Percentiles rank a stretch among this genome's conserved stretches.
phyloP scores from a whole-genome alignment of 768 basidiomycete species.

The Infundibulicybe gibba region DNA sequence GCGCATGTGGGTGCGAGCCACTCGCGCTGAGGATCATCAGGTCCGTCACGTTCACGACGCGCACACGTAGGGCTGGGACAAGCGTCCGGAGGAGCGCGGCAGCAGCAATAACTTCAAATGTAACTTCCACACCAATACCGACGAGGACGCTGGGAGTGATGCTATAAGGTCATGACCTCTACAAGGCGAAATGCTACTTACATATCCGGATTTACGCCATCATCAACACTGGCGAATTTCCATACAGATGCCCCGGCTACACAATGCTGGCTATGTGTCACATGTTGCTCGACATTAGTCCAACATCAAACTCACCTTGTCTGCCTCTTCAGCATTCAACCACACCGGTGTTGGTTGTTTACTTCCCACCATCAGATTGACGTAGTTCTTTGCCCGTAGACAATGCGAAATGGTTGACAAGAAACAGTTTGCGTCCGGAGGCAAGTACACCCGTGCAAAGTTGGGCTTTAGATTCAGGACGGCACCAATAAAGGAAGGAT shows the following conservation, averaged over 20 bases:
- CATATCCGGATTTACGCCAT: slow-evolving; percentile 71
- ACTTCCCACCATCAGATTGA: slow-evolving; percentile 87
- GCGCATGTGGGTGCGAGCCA: slow-evolving; percentile 76
- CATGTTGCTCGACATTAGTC: slow-evolving; percentile 4
- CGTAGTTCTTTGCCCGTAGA: slow-evolving; percentile 77
- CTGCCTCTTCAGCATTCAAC: slow-evolving; percentile 72
- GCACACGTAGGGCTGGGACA: slow-evolving; percentile 70
- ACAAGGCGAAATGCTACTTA: slow-evolving; percentile 22
- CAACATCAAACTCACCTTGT: slow-evolving; percentile 38
- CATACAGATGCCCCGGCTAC: slow-evolving; percentile 85
- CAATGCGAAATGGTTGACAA: slow-evolving; percentile 84
- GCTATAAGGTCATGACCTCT: neutral
- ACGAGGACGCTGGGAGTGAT: slow-evolving; percentile 66
- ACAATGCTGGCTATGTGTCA: slow-evolving; percentile 67
- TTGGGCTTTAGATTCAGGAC: slow-evolving; percentile 75
- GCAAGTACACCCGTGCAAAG: slow-evolving; percentile 75
- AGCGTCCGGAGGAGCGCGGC: slow-evolving; percentile 72
- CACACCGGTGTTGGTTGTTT: slow-evolving; percentile 83
- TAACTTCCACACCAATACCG: slow-evolving; percentile 85
- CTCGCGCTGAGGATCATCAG: slow-evolving; percentile 73
- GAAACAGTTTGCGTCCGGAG: slow-evolving; percentile 89
- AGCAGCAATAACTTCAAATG: slow-evolving; percentile 86
- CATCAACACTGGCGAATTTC: slow-evolving; percentile 77
- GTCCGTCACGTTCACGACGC: slow-evolving; percentile 88
- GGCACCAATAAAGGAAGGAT: slow-evolving; percentile 81